Base-by-base conservation (phyloP, 2,329 filamentous ascomycete genomes). In the Aspergillus quadrilineatus region DNA sequence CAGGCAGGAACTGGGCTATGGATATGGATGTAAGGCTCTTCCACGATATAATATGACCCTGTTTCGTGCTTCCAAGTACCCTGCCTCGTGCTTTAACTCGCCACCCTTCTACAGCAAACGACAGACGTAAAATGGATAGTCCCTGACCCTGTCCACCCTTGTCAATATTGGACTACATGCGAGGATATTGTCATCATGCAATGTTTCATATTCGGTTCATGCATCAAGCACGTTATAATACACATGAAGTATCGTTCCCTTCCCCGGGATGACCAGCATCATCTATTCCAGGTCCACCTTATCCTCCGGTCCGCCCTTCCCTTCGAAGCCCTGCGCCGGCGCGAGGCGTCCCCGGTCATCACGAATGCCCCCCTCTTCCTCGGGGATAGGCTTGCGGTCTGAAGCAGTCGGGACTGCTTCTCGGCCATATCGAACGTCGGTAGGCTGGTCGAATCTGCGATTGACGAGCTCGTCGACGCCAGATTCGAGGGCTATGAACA, bases 401-500 rank as follows among this genome's bases (percentile, higher is more conserved):
- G 75, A 74, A 10, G 68, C 69, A 3, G 74, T 69, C 4, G 69
- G 64, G 22, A 63, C 66, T 6, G 71, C 66, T 41, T 65, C 69
- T 46, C 66, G 54, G 29, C 75, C 76, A 34, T 74, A 75, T 45
- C 70, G 68, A n/a, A 77, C 69, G 12, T 66, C 64, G 4, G 67
- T 63, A 14, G 58, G 46, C 10, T 53, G 32, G 17, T 41, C 37
- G 65, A 78, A 78, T 53, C 72, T 71, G 50, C 67, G 65, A 29
- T 73, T 65, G 29, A 68, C 75, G 55, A 68, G 67, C 61, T 71
- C 70, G 56, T 78, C 69, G 57, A 78, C 69, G 29, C 75, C 75
- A 22, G 75, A 77, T 59, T 78, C 76, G 22, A 65, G 46, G 26
- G 70, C 74, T 76, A 12, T 4, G 22, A 29, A 14, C 22, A 22